Evolutionary conservation across 352 stramenopile genomes (phyloP).

Genomic region (Thraustochytrium sp.): DNA sequence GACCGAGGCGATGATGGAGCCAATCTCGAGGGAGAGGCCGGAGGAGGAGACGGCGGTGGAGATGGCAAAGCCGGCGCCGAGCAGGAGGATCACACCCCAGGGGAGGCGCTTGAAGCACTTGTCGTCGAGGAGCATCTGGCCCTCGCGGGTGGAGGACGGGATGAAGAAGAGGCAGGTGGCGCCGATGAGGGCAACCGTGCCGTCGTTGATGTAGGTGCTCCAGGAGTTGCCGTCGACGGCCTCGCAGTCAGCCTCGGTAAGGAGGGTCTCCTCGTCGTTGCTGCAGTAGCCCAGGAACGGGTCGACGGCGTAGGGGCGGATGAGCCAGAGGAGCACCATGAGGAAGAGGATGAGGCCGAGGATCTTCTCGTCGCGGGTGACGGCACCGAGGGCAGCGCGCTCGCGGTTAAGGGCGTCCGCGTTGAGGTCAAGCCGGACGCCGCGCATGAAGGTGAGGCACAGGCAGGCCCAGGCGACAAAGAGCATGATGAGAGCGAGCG

Average conservation of each 20-base stretch:
- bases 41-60: not conserved
- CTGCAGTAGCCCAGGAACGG: not conserved
- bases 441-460: not conserved
- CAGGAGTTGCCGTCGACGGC: not conserved
- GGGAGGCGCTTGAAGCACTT: not conserved
- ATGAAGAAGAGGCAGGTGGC: not conserved
- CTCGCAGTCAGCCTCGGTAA: not conserved
- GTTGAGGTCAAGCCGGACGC: not conserved
- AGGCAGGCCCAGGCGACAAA: not conserved
- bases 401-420: not conserved
- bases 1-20: not conserved
- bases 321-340: conserved; percentile 18
- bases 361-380: not conserved
- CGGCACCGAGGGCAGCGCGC: not conserved
- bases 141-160: not conserved
- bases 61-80: not conserved
- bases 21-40: not conserved
- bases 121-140: not conserved
- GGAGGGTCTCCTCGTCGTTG: not conserved
- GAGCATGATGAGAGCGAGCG: not conserved
- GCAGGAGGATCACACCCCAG: not conserved
- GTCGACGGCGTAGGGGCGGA: not conserved
- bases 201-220: not conserved
- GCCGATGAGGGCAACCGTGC: not conserved
- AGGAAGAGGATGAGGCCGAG: not conserved